A percentile compares a stretch with the other conserved stretches of the same genome.
Conservation (phyloP, 2,329 filamentous ascomycete species). For the Capronia coronata region DNA sequence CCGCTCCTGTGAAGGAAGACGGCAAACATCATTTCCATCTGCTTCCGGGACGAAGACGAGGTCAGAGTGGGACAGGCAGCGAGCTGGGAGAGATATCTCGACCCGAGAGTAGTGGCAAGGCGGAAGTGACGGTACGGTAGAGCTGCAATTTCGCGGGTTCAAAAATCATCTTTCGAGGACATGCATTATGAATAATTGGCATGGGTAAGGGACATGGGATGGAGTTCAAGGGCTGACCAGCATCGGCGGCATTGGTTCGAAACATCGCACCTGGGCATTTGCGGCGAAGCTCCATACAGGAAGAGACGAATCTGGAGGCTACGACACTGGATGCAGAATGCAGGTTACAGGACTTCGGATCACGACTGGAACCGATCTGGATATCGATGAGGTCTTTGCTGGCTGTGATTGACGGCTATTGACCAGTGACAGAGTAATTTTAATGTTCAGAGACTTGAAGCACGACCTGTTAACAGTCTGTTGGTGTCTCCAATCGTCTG, state of each 20-base stretch:
- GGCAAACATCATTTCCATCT: constrained; percentile 52
- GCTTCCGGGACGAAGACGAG: constrained; percentile 65
- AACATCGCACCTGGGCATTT: constrained; percentile 3
- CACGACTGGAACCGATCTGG: background rate
- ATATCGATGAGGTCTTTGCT: background rate
- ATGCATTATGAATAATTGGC: constrained; percentile 20
- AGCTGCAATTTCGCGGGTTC: background rate
- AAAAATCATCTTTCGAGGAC: constrained; percentile 16
- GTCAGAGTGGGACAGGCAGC: constrained; percentile 61
- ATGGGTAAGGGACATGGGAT: background rate
- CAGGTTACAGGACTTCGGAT: background rate
- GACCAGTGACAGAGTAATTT: constrained; percentile 9
- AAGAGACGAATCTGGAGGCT: background rate
- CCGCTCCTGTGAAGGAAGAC: constrained; percentile 34
- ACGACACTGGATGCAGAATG: background rate
- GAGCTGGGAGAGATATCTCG: constrained; percentile 62
- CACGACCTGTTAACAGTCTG: too few relatives aligned
- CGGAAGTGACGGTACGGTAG: constrained; percentile 28
- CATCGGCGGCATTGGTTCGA: background rate
- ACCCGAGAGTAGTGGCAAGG: constrained; percentile 28
- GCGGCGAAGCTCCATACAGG: background rate
- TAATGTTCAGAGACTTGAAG: constrained; percentile 8
- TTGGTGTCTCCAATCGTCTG: too few relatives aligned
- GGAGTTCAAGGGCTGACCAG: background rate
- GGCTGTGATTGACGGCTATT: constrained; percentile 1